Evolutionary conservation across 2,329 filamentous ascomycete genomes (phyloP), one percentile per base, ranked within the genome.

Genomic region (Hymenoscyphus occultus): DNA sequence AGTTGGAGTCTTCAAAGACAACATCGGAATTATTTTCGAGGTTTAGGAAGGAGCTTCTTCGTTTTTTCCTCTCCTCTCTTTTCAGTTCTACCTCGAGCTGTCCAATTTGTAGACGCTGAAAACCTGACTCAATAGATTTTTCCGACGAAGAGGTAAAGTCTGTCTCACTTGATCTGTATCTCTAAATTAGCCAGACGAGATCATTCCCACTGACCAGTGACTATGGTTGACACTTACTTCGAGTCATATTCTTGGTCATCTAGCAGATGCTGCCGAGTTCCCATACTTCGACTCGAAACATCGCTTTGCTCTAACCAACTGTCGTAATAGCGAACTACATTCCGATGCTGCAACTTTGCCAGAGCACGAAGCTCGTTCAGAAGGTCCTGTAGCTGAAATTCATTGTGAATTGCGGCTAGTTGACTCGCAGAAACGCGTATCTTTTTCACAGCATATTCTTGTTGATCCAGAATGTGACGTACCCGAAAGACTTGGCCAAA

Each of bases 271-370:
- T 58, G 61, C 5, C 45, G 31, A 10, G 22, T 31, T 60, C 4
- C 9, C 5, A 56, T 31, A 22, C n/a, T 60, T n/a, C 54, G 16
- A 19, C 16, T 45, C 28, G 42, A 54, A 9, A 56, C 54, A 58
- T 62, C 62, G 22, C 65, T 78, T 77, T 28, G 75, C 75, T 90
- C 88, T 14, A 89, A 79, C 88, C 88, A 90, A 14, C 84, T 84
- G 61, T 82, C 82, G 71, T 85, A 86, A 70, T 90, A 90, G 31
- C 87, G 81, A 42, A 90, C 87, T 63, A 90, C 83, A 71, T 90
- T 89, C 5, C 80, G 80, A 74, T 90, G 87, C 57, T 89, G 84
- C 16, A 90, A 77, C 32, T 80, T 79, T 58, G 87, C 87, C 56
- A 90, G 45, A 40, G 64, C 64, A 59, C 64, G 64, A 77, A 0